phyloP scores from a whole-genome alignment of 352 stramenopile genomes.

The Phytophthora sojae region DNA sequence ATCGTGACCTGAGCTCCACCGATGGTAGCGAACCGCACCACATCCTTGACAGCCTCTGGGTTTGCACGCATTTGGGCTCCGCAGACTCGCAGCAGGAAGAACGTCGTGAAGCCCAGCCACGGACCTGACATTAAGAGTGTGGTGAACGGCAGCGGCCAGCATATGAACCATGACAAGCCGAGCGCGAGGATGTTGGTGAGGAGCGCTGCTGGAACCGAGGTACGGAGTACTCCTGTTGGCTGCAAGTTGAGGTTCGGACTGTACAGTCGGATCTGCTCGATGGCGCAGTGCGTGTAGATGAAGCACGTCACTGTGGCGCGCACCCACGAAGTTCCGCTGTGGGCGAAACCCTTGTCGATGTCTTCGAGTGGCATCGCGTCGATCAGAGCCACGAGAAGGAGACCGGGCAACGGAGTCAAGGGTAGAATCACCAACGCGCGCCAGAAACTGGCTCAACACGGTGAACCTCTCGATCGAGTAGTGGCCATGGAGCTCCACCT shows the following conservation, averaged over 20 bases:
- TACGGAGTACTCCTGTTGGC: conserved; percentile 1
- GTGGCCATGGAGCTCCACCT: conserved; percentile 32
- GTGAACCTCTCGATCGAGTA: conserved; percentile 26
- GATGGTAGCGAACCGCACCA: conserved; percentile 24
- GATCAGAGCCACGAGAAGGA: conserved; percentile 22
- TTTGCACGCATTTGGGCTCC: conserved; percentile 24
- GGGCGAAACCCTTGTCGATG: conserved; percentile 4
- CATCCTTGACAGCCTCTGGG: conserved; percentile 19
- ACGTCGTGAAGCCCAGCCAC: conserved; percentile 21
- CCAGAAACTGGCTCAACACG: conserved; percentile 8
- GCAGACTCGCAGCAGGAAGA: conserved; percentile 22
- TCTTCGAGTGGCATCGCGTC: conserved; percentile 24
- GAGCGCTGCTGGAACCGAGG: conserved; percentile 21
- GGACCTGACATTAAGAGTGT: conserved; percentile 20
- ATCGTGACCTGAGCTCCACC: conserved; percentile 17
- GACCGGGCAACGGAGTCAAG: conserved; percentile 19
- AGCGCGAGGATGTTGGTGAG: conserved; percentile 16
- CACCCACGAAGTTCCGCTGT: conserved; percentile 21
- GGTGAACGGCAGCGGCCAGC: conserved; percentile 25
- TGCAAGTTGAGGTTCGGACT: conserved; percentile 23
- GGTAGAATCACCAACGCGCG: conserved; percentile 6
- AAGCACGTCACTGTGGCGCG: conserved; percentile 17
- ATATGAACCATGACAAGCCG: conserved; percentile 7
- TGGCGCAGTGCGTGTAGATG: conserved; percentile 29
- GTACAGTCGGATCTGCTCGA: conserved; percentile 36